phyloP scores from a whole-genome alignment of 176 grass and related monocot genomes.

The Thalia dealbata region DNA sequence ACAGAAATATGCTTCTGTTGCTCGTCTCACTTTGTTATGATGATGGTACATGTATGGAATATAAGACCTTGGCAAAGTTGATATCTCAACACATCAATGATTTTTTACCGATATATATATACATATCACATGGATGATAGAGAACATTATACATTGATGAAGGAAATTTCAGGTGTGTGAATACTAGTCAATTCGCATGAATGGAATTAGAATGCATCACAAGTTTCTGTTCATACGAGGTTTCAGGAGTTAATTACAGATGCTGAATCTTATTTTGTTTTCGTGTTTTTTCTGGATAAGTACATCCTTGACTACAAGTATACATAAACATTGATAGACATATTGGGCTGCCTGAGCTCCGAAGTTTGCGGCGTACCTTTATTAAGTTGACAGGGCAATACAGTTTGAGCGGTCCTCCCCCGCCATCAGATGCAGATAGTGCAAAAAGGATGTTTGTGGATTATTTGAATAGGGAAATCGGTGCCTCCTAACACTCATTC shows the following conservation, averaged over 20 bases:
- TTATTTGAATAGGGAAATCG: conserved; percentile 82
- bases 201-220: background rate
- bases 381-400: conserved; percentile 73
- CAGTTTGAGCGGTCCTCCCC: conserved; percentile 72
- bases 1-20: too few relatives aligned
- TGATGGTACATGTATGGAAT: too few relatives aligned
- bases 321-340: conserved; percentile 68
- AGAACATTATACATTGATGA: background rate
- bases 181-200: background rate
- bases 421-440: conserved; percentile 65
- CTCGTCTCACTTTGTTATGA: too few relatives aligned
- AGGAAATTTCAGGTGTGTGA: too few relatives aligned
- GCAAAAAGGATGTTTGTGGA: conserved; percentile 87
- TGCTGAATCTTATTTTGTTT: background rate
- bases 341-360: conserved; percentile 71
- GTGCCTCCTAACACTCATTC: conserved; percentile 16
- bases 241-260: background rate
- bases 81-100: too few relatives aligned
- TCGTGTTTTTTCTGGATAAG: background rate
- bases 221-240: background rate
- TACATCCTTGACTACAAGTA: conserved; percentile 41
- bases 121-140: background rate
- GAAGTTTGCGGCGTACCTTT: conserved; percentile 74
- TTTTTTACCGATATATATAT: background rate
- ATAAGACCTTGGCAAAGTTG: too few relatives aligned